Evolutionary conservation across 108 stramenopile genomes (phyloP), one percentile per base, ranked within the genome.

Genomic region (Nitzschia sp.): DNA sequence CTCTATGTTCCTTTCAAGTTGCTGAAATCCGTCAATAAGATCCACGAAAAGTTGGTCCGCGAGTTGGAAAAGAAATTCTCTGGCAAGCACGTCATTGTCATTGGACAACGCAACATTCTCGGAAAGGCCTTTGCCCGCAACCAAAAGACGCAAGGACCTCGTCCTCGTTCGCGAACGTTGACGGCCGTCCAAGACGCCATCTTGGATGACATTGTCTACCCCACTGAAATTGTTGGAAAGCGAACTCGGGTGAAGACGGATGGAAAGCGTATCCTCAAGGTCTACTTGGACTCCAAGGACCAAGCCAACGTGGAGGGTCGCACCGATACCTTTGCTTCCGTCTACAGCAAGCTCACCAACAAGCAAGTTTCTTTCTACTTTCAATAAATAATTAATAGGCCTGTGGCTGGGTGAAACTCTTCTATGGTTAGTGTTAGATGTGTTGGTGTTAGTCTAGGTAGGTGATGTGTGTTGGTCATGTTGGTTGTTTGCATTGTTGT

Each of bases 51-150:
- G 53, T 89, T 99, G 68, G 96, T 99, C 15, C 95, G 96, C 44
- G 98, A 99, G 83, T 81, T 99, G 74, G 98, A 99, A 89, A 99
- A 99, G 94, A 99, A 99, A 82, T 98, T 98, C 89, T 95, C 95
- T 51, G 98, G 97, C 63, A 78, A 78, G 52, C 95, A 97, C 79
- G 97, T 99, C 53, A 77, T 99, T 72, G 84, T 99, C 66, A 86
- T 99, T 64, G 98, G 90, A 57, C 96, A 98, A 72, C 91, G 98
- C 53, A 98, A 95, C 81, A 98, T 99, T 75, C 89, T 98, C 53
- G 96, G 96, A 81, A 97, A 97, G 84, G 77, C 83, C 65, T 97
- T 82, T 72, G 71, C 75, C 57, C 95, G 98, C 46, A 86, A 81
- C 72, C 86, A 85, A 76, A 91, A 92, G 82, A 92, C 92, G 60